phyloP scores from a whole-genome alignment of 768 basidiomycete genomes.

The Cubamyces sp. region DNA sequence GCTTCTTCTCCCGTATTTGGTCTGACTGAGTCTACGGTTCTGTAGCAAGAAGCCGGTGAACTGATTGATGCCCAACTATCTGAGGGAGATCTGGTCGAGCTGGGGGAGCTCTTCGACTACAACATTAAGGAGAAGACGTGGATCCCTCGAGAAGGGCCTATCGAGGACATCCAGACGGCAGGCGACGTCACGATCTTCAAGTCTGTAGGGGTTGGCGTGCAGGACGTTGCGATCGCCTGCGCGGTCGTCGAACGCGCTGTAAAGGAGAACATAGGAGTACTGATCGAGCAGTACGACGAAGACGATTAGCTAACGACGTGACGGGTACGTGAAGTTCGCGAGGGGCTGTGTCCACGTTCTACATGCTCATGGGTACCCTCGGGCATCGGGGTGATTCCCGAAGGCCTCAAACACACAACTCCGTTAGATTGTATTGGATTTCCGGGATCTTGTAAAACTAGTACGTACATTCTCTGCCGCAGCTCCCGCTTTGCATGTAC shows the following conservation, averaged over 20 bases:
- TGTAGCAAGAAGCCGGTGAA: conserved; percentile 73
- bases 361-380: no score
- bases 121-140: conserved; percentile 7
- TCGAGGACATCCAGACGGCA: conserved; percentile 23
- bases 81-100: conserved; percentile 55
- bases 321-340: conserved; percentile 23
- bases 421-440: not conserved
- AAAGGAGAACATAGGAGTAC: conserved; percentile 53
- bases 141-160: conserved; percentile 13
- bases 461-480: not conserved
- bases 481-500: no score
- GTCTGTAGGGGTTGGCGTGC: conserved; percentile 85
- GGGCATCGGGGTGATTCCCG: no score
- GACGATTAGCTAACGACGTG: conserved; percentile 2
- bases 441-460: not conserved
- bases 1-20: not conserved
- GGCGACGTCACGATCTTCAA: conserved; percentile 77
- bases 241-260: conserved; percentile 69
- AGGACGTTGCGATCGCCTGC: conserved; percentile 82
- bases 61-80: conserved; percentile 59
- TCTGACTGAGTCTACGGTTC: not conserved
- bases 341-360: not conserved
- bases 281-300: conserved; percentile 36
- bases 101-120: conserved; percentile 61
- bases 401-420: no score